phyloP scores from a whole-genome alignment of 2,329 filamentous ascomycete genomes.

The Penicillium corylophilum region DNA sequence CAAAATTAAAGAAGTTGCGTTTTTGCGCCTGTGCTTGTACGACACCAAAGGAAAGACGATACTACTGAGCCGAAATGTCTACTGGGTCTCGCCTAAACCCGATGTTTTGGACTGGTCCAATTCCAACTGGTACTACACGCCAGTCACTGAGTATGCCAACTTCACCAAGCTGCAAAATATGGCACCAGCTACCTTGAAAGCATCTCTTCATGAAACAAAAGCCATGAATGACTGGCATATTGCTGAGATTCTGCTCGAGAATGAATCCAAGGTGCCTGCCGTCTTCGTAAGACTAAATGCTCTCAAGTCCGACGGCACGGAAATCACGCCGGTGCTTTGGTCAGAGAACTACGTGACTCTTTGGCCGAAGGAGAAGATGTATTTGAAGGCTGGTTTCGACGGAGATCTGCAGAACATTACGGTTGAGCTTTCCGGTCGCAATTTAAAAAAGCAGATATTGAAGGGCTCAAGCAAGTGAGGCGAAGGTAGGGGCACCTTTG shows the following conservation, averaged over 20 bases:
- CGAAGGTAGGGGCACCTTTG: background rate
- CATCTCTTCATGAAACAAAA: conserved; percentile 16
- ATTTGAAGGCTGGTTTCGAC: conserved; percentile 34
- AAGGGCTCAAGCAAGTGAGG: background rate
- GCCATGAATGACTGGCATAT: conserved; percentile 6
- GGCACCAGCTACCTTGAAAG: conserved; percentile 38
- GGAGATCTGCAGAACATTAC: conserved; percentile 7
- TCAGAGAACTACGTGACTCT: conserved; percentile 64
- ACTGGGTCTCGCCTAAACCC: conserved; percentile 53
- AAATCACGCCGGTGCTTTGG: conserved; percentile 57
- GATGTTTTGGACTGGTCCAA: conserved; percentile 57
- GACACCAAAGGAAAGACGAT: conserved; percentile 27
- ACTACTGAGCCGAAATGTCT: conserved; percentile 58
- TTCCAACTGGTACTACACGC: conserved; percentile 61
- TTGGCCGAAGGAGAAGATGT: conserved; percentile 56
- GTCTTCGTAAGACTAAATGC: conserved; percentile 58
- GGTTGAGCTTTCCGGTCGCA: conserved; percentile 25
- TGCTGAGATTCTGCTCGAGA: conserved; percentile 49
- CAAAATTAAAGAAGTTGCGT: conserved; percentile 45
- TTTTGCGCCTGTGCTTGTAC: conserved; percentile 52
- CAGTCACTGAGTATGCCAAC: conserved; percentile 53
- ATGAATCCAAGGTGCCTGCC: conserved; percentile 53
- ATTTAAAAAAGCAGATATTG: conserved; percentile 16
- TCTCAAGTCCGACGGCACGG: conserved; percentile 44
- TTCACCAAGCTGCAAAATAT: conserved; percentile 49